Conservation (phyloP, 345 rosid genomes). For the Luvunga scandens region DNA sequence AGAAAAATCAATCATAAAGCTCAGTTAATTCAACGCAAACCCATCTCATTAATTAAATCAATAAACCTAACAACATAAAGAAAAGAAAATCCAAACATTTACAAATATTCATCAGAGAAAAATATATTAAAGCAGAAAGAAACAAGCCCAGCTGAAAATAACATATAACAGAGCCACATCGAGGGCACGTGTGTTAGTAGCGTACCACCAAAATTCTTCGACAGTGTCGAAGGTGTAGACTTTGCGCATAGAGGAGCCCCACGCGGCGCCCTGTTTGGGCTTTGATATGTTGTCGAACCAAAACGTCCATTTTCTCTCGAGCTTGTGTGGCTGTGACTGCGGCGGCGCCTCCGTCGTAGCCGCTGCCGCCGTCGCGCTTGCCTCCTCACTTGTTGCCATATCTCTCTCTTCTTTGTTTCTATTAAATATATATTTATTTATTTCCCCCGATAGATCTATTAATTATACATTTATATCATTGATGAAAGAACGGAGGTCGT, state of each 20-base stretch:
- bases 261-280: slow-evolving; percentile 73
- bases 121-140: not conserved
- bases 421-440: not conserved
- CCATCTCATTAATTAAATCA: not conserved
- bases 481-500: not conserved
- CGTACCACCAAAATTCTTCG: slow-evolving; percentile 92
- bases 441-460: too few species aligned
- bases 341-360: slow-evolving; percentile 33
- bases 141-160: not conserved
- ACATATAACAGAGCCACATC: not conserved
- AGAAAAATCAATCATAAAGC: not conserved
- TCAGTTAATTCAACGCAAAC: too few species aligned
- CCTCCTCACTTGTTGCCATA: slow-evolving; percentile 38
- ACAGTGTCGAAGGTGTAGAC: slow-evolving; percentile 85
- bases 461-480: too few species aligned
- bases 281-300: slow-evolving; percentile 90
- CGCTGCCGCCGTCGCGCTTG: slow-evolving; percentile 22
- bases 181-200: not conserved
- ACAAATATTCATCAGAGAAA: not conserved
- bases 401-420: not conserved
- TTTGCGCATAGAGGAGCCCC: slow-evolving; percentile 82
- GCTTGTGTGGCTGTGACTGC: slow-evolving; percentile 54
- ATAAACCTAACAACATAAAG: not conserved
- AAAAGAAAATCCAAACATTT: not conserved
- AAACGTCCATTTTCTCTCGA: slow-evolving; percentile 87